phyloP scores from a whole-genome alignment of 345 rosid genomes.

The Salix dunnii region DNA sequence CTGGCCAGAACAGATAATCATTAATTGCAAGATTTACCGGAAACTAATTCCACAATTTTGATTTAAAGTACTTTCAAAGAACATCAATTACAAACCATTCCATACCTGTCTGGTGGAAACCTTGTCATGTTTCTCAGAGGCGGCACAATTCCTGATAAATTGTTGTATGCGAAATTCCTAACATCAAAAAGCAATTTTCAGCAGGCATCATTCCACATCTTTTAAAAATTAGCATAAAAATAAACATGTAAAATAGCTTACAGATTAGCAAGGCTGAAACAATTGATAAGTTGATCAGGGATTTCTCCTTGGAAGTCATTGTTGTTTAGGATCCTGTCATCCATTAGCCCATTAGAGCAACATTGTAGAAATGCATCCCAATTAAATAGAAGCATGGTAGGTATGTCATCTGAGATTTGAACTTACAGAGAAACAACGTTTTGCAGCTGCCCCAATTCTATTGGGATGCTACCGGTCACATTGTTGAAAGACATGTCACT shows the following conservation, averaged over 20 bases:
- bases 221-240: not conserved
- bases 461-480: conserved; percentile 64
- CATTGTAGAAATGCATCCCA: not conserved
- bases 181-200: not conserved
- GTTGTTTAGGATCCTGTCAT: conserved; percentile 65
- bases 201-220: not conserved
- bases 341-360: not conserved
- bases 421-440: conserved; percentile 75
- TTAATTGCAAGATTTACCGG: not conserved
- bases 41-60: not conserved
- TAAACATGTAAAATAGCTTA: conserved; percentile 24
- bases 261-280: conserved; percentile 69
- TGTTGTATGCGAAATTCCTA: conserved; percentile 89
- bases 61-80: not conserved
- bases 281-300: conserved; percentile 75
- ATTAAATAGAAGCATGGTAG: not conserved
- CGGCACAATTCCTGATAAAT: conserved; percentile 72
- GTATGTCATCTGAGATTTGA: not conserved
- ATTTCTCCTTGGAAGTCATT: conserved; percentile 71
- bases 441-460: conserved; percentile 79
- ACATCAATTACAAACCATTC: not conserved
- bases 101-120: conserved; percentile 64
- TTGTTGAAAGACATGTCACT: conserved; percentile 83
- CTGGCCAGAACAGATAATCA: conserved; percentile 27
- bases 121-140: conserved; percentile 57